Evolutionary conservation across 768 basidiomycete genomes (phyloP), one percentile per base, ranked within the genome.

Genomic region (Boletus rex-veris): DNA sequence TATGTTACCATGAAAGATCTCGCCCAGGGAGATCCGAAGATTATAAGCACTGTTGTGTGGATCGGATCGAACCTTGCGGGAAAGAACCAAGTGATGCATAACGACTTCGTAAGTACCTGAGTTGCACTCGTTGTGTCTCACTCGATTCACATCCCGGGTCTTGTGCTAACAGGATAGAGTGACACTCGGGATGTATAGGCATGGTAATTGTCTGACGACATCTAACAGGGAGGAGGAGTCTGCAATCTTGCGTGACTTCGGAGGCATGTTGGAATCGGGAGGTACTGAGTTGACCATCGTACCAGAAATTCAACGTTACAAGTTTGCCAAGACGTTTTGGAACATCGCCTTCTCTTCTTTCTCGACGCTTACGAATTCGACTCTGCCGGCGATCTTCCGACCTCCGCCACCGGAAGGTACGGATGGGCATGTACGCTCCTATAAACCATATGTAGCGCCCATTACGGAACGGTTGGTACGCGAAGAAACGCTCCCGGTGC

Each of bases 301-400:
- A 12, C 73, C 80, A 16, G 82, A 86, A 57, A 81, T 86, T n/a
- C 84, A 84, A 61, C 75, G 83, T 14, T 64, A 73, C 57, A 86
- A 85, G 62, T 87, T 79, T 55, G 58, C 69, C 3, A 87, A 87
- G 71, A 85, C 85, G 58, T 75, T 84, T 44, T 85, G 80, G 84
- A 86, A 85, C 59, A 71, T 82, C 44, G 73, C 74, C 1, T 79
- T 85, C 58, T 77, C 82, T 2, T 76, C 79, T 8, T 70, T 78
- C 49, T 63, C 82, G 0, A 79, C 82, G 0, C 73, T 86, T 36
- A 77, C 79, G 0, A 71, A 76, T 66, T 76, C 60, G 16, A 74
- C 77, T 3, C 70, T 82, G 35, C 75, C 79, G 4, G 77, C 78
- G 1, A 67, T 85, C 28, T 85, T 81, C 65, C 74, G 79, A 1